Conservation (phyloP, 139 green algal genomes). For the Diplosphaera chodatii region DNA sequence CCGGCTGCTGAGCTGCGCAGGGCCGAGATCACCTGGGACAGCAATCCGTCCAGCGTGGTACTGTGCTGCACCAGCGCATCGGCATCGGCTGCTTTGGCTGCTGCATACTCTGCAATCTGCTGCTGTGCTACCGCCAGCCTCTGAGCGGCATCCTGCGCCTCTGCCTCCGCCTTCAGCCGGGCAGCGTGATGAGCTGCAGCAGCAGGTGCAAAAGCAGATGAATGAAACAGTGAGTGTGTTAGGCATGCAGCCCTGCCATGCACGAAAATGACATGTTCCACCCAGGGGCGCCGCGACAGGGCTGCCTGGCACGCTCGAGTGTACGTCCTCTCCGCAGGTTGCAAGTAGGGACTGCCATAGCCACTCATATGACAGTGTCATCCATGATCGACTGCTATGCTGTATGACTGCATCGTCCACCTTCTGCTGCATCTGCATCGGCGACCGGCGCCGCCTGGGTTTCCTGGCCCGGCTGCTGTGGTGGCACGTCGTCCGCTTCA, state of each 20-base stretch:
- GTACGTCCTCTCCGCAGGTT: too few species aligned
- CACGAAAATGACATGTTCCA: too few species aligned
- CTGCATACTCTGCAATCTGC: conserved; percentile 71
- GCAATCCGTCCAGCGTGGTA: conserved; percentile 16
- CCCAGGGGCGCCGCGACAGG: too few species aligned
- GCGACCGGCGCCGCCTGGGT: background rate
- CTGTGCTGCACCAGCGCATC: conserved; percentile 28
- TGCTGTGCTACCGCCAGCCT: conserved; percentile 66
- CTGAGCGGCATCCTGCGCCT: conserved; percentile 45
- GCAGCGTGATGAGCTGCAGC: conserved; percentile 63
- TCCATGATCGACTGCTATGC: too few species aligned
- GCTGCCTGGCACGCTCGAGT: too few species aligned
- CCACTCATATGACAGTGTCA: too few species aligned
- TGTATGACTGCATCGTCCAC: too few species aligned
- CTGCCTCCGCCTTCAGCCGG: conserved; percentile 61
- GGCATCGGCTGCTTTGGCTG: conserved; percentile 41
- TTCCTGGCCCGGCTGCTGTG: background rate
- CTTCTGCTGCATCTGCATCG: background rate
- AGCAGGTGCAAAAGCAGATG: too few species aligned
- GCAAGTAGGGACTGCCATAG: too few species aligned
- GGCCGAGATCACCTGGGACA: conserved; percentile 2
- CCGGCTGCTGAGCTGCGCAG: background rate
- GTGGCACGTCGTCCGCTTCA: background rate
- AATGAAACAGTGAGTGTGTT: too few species aligned
- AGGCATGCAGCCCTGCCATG: too few species aligned